Base-by-base conservation (phyloP, 2,329 filamentous ascomycete species). In the Microcyclospora pomicola region DNA sequence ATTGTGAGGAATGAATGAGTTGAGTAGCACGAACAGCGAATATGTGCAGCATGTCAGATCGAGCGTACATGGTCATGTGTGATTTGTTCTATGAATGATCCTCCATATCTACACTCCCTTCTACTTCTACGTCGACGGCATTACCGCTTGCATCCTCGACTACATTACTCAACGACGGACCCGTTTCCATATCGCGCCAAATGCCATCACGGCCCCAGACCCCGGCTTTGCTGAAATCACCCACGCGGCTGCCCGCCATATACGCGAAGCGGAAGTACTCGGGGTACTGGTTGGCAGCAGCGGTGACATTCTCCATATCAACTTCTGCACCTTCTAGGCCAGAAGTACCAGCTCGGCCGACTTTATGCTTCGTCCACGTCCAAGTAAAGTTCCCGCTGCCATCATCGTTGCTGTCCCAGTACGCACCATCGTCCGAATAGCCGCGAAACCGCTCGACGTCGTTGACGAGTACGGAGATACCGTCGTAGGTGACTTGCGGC, bases 201-300 rank as follows among this genome's bases (percentile, higher is more conserved):
- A 68, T 64, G 1, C 78, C 73, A 37, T 77, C 68, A 1, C 53
- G 59, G 15, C 67, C 68, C 82, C 82, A 88, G 9, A 66, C 69
- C 1, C 81, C 82, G 0, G 82, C 82, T 59, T 76, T 80, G 11
- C 80, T 84, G 51, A 83, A 88, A 54, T 88, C 82, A 15, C 69
- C 77, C 30, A 68, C 69, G 4, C 56, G 56, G 40, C 72, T 75
- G 2, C 81, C 82, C 36, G 71, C 66, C 68, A 87, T 72, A 51
- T 75, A 86, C 2, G 68, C 81, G 58, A 88, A 88, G 6, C 82
- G 65, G 52, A 88, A 87, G 51, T 85, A 88, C 58, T 86, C 80
- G 30, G 77, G 73, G 33, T 62, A 52, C 5, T 45, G 51, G 28
- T 30, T 9, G 9, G 28, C 13, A 43, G 40, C 7, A 52, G 52